Percentiles rank a stretch among this genome's conserved stretches.
Conservation (phyloP, 176 grass and related monocot species). For the Oryza brachyantha region DNA sequence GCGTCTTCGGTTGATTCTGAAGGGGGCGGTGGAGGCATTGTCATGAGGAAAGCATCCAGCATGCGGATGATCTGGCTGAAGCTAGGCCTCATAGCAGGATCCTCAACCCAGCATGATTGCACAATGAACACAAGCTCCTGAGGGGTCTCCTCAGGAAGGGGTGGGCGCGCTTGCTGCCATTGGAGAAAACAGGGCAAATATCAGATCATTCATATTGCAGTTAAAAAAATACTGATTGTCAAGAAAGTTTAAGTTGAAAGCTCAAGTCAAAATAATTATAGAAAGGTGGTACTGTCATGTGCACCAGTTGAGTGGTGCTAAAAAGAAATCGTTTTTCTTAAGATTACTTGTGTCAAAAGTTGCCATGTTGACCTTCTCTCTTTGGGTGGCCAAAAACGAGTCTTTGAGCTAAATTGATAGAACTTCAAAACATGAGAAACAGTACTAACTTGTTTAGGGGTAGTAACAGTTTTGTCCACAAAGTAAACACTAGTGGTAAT, state of each 20-base stretch:
- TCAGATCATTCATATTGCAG: background rate
- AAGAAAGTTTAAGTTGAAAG: background rate
- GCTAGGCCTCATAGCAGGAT: slow-evolving; percentile 75
- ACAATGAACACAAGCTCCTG: slow-evolving; percentile 81
- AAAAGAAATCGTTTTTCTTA: background rate
- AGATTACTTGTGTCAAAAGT: background rate
- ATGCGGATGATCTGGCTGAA: slow-evolving; percentile 95
- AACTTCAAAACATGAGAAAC: background rate
- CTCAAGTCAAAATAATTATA: background rate
- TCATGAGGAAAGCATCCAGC: slow-evolving; percentile 79
- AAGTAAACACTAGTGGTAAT: slow-evolving; percentile 18
- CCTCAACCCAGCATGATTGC: slow-evolving; percentile 94
- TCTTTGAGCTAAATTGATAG: background rate
- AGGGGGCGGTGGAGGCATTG: slow-evolving; percentile 40
- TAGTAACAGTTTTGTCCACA: slow-evolving; percentile 17
- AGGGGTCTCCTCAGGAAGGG: slow-evolving; percentile 64
- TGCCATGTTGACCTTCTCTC: background rate
- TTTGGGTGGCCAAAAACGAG: slow-evolving; percentile 23
- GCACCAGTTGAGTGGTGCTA: background rate
- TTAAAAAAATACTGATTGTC: background rate
- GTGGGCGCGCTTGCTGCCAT: slow-evolving; percentile 85
- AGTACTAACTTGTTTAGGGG: background rate
- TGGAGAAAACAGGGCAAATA: background rate
- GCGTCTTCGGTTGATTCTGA: slow-evolving; percentile 24
- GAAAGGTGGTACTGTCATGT: background rate